phyloP scores from a whole-genome alignment of 2,329 filamentous ascomycete genomes.

The Fusarium falciforme region DNA sequence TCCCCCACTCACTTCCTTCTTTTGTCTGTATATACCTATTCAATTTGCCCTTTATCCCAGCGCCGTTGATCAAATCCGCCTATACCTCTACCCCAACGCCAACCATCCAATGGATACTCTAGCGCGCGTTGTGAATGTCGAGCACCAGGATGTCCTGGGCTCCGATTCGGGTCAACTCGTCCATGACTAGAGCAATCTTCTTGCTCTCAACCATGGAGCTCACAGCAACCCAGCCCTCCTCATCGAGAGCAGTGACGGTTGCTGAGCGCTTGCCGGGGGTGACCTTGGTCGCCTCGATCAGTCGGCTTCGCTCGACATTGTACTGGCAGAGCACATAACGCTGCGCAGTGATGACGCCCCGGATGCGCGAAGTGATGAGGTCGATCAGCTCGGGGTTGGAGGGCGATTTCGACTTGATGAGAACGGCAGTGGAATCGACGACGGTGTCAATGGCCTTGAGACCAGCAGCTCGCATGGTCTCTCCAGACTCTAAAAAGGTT shows the following conservation, averaged over 20 bases:
- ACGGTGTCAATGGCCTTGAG: slow-evolving; percentile 96
- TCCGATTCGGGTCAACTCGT: slow-evolving; percentile 79
- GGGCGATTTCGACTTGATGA: slow-evolving; percentile 90
- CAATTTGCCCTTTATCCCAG: slow-evolving; percentile 30
- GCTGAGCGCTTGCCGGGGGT: slow-evolving; percentile 95
- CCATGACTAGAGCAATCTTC: slow-evolving; percentile 87
- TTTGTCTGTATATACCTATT: slow-evolving; percentile 20
- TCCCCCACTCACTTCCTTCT: slow-evolving; percentile 4
- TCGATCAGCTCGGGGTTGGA: slow-evolving; percentile 84
- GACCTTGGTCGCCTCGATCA: slow-evolving; percentile 77
- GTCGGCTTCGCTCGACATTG: slow-evolving; percentile 81
- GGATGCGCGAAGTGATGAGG: slow-evolving; percentile 86
- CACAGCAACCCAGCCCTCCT: slow-evolving; percentile 93
- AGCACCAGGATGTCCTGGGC: slow-evolving; percentile 88
- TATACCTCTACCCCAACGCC: slow-evolving; percentile 23
- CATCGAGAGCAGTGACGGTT: slow-evolving; percentile 89
- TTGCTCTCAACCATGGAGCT: slow-evolving; percentile 93
- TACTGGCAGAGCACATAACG: slow-evolving; percentile 96
- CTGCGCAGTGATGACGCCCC: slow-evolving; percentile 94
- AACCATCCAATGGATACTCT: slow-evolving; percentile 21
- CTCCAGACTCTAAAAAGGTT: slow-evolving; percentile 80
- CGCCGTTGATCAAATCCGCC: slow-evolving; percentile 35
- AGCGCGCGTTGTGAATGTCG: slow-evolving; percentile 84
- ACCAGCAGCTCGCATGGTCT: slow-evolving; percentile 97
- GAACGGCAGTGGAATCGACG: slow-evolving; percentile 84